A percentile compares a stretch with the other conserved stretches of the same genome.
phyloP scores from a whole-genome alignment of 1,284 basidiomycete genomes.

The Hypsizygus ulmarius region DNA sequence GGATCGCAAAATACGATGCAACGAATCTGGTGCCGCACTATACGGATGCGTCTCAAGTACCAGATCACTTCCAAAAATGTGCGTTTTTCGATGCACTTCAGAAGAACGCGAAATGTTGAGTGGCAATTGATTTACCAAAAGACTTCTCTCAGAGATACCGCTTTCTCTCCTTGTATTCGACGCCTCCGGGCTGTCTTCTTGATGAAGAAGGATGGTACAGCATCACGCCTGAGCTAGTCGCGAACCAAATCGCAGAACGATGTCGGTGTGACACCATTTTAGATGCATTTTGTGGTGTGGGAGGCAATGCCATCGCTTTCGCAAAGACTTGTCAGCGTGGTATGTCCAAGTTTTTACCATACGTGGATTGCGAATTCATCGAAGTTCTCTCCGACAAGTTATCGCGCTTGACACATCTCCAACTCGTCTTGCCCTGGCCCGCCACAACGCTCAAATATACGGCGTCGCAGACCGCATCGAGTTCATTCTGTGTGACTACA shows the following conservation, averaged over 20 bases:
- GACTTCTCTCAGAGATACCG: constrained; percentile 85
- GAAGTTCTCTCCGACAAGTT: constrained; percentile 34
- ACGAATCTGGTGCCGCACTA: constrained; percentile 72
- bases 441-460: constrained; percentile 90
- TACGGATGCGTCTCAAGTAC: constrained; percentile 61
- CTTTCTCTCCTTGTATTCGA: constrained; percentile 78
- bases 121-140: constrained; percentile 29
- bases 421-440: constrained; percentile 79
- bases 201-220: constrained; percentile 96
- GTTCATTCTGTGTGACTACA: constrained; percentile 87
- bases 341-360: constrained; percentile 33
- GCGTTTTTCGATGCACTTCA: constrained; percentile 29
- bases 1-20: constrained; percentile 57
- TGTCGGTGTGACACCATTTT: constrained; percentile 83
- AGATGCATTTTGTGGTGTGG: constrained; percentile 97
- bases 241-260: constrained; percentile 87
- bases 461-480: constrained; percentile 94
- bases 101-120: background rate
- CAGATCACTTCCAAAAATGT: constrained; percentile 81
- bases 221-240: constrained; percentile 92
- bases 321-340: constrained; percentile 92
- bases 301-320: constrained; percentile 97
- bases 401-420: constrained; percentile 92
- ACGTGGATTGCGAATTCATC: background rate
- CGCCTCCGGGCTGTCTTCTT: constrained; percentile 65